Conservation (phyloP, 306 rosid genomes). For the Dryas octopetala region DNA sequence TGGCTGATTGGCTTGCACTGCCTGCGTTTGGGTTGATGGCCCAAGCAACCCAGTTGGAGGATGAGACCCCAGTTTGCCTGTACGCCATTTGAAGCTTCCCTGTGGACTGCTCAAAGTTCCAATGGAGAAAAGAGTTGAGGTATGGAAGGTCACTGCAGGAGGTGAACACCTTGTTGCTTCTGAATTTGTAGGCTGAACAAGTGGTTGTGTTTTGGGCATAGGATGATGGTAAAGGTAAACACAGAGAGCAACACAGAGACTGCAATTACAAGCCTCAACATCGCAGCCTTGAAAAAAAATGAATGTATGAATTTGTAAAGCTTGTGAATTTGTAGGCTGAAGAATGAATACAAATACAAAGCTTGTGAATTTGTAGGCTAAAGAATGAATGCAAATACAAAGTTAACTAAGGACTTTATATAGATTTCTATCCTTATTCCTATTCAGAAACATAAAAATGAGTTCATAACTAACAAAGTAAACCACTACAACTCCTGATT, state of each 20-base stretch:
- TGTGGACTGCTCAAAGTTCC: conserved; percentile 40
- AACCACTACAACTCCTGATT: too few relatives aligned
- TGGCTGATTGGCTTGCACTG: conserved; percentile 12
- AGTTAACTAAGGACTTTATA: too few relatives aligned
- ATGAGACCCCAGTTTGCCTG: conserved; percentile 38
- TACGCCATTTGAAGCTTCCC: conserved; percentile 54
- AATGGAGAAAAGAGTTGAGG: conserved; percentile 55
- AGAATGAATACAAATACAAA: too few relatives aligned
- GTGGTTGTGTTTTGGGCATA: conserved; percentile 35
- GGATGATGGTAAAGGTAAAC: conserved; percentile 23
- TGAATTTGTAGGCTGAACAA: conserved; percentile 25
- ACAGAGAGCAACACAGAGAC: conserved; percentile 31
- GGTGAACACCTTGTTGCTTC: conserved; percentile 22
- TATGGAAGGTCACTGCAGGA: conserved; percentile 51
- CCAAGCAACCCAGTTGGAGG: conserved; percentile 70
- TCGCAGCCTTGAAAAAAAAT: conserved; percentile 7
- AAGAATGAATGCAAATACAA: too few relatives aligned
- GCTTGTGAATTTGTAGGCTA: too few relatives aligned
- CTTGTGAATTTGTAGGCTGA: too few relatives aligned
- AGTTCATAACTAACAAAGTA: too few relatives aligned
- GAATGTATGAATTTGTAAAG: too few relatives aligned
- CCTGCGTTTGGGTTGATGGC: conserved; percentile 46
- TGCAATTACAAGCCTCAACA: conserved; percentile 31
- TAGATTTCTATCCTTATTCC: too few relatives aligned
- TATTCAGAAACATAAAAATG: too few relatives aligned